A percentile compares a stretch with the other conserved stretches of the same genome.
Conservation (phyloP, 495 filamentous ascomycete species). For the Penicillium simplicissimum region DNA sequence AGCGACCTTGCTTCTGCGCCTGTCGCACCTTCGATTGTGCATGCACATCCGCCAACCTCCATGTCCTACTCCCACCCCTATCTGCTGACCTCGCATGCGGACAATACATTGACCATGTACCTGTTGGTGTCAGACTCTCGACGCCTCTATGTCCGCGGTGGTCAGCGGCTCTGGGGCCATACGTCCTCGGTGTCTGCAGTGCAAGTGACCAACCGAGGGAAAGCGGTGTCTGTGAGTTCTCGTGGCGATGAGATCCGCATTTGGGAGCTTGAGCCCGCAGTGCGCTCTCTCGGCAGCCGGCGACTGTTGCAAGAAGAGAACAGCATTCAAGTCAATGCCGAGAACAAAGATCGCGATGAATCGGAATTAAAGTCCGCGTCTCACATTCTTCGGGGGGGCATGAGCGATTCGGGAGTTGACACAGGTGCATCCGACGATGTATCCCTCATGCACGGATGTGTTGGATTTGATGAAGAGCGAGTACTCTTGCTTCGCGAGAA, state of each 20-base stretch:
- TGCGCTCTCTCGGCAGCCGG: constrained; percentile 47
- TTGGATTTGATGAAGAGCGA: constrained; percentile 92
- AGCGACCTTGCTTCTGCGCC: neutral
- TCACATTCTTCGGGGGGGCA: neutral
- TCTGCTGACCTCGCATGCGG: constrained; percentile 80
- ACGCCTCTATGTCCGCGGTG: constrained; percentile 67
- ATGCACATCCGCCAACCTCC: constrained; percentile 60
- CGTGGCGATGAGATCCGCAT: constrained; percentile 84
- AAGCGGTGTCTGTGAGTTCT: constrained; percentile 83
- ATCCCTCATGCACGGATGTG: constrained; percentile 56
- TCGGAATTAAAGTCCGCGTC: neutral
- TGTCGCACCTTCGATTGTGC: constrained; percentile 36
- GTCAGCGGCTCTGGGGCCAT: constrained; percentile 86
- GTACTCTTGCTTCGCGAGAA: constrained; percentile 82
- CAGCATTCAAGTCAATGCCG: constrained; percentile 57
- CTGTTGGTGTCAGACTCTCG: constrained; percentile 73
- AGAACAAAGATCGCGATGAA: constrained; percentile 24
- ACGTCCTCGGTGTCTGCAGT: constrained; percentile 87
- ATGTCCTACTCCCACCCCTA: constrained; percentile 91
- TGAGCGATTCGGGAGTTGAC: constrained; percentile 3
- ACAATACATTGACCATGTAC: constrained; percentile 90
- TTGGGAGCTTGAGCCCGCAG: constrained; percentile 87
- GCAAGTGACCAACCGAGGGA: constrained; percentile 83
- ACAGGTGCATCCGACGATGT: constrained; percentile 7
- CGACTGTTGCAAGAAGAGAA: constrained; percentile 43